Evolutionary conservation across 371 early-diverging fungal species (phyloP).

Genomic region (Lichtheimia hyalospora): DNA sequence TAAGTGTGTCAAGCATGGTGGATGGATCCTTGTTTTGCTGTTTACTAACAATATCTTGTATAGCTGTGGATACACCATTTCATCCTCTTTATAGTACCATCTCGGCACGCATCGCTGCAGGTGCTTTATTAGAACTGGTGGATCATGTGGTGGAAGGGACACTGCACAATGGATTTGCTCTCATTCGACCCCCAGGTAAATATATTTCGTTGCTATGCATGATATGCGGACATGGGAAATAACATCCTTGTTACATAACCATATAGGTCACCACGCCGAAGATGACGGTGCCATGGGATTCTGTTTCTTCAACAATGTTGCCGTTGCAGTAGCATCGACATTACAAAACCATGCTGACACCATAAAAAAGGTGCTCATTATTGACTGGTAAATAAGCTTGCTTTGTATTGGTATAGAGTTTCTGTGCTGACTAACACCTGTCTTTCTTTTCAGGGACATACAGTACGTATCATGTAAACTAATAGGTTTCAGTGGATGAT

Average conservation of each 20-base stretch:
- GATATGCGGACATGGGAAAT: not conserved
- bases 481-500: not conserved
- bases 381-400: conserved; percentile 50
- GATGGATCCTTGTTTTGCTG: no score
- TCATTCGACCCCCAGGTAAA: conserved; percentile 63
- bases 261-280: conserved; percentile 64
- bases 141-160: conserved; percentile 54
- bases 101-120: conserved; percentile 59
- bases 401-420: no score
- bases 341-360: conserved; percentile 47
- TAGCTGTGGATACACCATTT: conserved; percentile 61
- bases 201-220: not conserved
- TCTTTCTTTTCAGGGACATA: conserved; percentile 51
- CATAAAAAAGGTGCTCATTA: conserved; percentile 56
- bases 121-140: conserved; percentile 53
- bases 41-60: not conserved
- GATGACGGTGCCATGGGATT: conserved; percentile 68
- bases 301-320: conserved; percentile 72
- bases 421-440: not conserved
- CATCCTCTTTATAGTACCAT: conserved; percentile 51
- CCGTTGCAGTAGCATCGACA: conserved; percentile 58
- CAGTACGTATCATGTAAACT: conserved; percentile 46
- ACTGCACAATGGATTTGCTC: conserved; percentile 64
- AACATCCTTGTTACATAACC: not conserved
- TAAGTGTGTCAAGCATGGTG: conserved; percentile 17